These are phyloP conservation scores for Ogataea thermomethanolica DNA, from an alignment of 805 yeast genomes.

Conservation along the genomic window DNA sequence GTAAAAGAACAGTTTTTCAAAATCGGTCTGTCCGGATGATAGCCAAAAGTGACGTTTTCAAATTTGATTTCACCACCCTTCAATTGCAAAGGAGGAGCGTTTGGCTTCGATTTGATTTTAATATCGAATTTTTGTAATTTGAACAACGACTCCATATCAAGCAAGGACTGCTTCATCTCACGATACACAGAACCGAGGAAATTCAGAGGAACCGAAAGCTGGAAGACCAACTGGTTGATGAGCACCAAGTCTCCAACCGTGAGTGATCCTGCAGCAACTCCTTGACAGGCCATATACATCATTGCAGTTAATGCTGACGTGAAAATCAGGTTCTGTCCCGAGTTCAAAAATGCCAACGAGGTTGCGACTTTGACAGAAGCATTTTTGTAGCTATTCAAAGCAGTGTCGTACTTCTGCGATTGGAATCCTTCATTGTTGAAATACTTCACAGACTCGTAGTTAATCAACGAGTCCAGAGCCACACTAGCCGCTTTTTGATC, in stretches of 20 bases:
- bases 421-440: conserved; percentile 88
- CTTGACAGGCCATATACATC: conserved; percentile 98
- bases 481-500: conserved; percentile 95
- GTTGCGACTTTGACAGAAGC: conserved; percentile 81
- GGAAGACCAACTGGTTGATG: conserved; percentile 94
- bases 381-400: conserved; percentile 69
- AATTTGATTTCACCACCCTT: conserved; percentile 75
- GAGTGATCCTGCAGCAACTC: conserved; percentile 76
- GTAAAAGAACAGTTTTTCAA: conserved; percentile 74
- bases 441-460: conserved; percentile 91
- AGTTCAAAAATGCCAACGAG: conserved; percentile 70
- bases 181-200: conserved; percentile 94
- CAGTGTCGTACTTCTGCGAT: conserved; percentile 71
- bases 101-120: conserved; percentile 55
- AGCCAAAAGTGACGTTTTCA: conserved; percentile 91
- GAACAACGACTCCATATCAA: conserved; percentile 95
- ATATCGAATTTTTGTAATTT: conserved; percentile 75
- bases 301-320: conserved; percentile 89
- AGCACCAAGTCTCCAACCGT: conserved; percentile 94
- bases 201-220: conserved; percentile 89
- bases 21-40: conserved; percentile 85
- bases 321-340: conserved; percentile 78
- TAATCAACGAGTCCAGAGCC: conserved; percentile 89
- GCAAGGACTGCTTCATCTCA: conserved; percentile 85
- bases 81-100: conserved; percentile 59